phyloP scores from a whole-genome alignment of 768 basidiomycete genomes.

The Tricholoma sp. region DNA sequence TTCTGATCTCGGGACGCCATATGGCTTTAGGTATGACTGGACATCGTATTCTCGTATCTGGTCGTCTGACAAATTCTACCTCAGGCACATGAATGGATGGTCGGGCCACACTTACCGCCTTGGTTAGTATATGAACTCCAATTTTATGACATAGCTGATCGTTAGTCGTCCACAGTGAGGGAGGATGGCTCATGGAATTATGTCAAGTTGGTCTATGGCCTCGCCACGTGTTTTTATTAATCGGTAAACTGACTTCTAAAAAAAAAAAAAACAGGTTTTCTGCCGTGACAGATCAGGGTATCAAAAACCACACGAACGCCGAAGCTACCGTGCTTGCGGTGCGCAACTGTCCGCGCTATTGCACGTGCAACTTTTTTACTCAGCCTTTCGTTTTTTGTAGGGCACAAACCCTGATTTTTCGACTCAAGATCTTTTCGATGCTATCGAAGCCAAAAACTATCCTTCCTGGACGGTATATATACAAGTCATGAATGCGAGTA shows the following conservation, averaged over 20 bases:
- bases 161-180: constrained; percentile 18
- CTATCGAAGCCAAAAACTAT: constrained; percentile 47
- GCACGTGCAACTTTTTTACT: neutral
- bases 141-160: neutral
- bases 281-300: constrained; percentile 10
- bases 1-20: constrained; percentile 55
- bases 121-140: neutral
- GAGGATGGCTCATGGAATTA: constrained; percentile 46
- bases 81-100: constrained; percentile 17
- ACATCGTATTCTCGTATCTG: neutral
- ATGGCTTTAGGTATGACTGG: constrained; percentile 25
- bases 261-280: constrained; percentile 17
- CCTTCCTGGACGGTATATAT: constrained; percentile 57
- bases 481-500: constrained; percentile 45
- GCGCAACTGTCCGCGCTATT: neutral
- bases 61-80: neutral
- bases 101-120: constrained; percentile 20
- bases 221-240: neutral
- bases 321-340: constrained; percentile 27
- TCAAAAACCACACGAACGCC: constrained; percentile 29
- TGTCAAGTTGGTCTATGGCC: constrained; percentile 38
- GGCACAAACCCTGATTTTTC: constrained; percentile 49
- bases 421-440: constrained; percentile 48
- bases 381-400: neutral
- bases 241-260: too few species aligned